phyloP scores from a whole-genome alignment of 1,284 basidiomycete species.

The Ceratobasidium sp. region DNA sequence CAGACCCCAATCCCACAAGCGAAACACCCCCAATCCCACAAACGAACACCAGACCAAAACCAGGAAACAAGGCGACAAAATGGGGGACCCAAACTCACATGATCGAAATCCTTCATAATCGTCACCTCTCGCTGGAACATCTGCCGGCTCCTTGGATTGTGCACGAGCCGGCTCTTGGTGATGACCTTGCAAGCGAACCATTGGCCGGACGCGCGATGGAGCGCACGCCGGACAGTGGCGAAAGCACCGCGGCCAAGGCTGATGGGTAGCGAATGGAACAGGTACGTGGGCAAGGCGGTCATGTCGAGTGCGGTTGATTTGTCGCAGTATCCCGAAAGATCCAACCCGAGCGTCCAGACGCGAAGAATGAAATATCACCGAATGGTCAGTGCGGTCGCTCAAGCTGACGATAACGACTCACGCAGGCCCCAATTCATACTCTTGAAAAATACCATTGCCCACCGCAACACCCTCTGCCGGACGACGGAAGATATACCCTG shows the following conservation, averaged over 20 bases:
- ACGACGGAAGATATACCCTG: slow-evolving; percentile 66
- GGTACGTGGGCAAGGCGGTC: neutral
- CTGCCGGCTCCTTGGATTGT: slow-evolving; percentile 54
- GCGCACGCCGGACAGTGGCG: slow-evolving; percentile 78
- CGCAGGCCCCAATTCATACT: slow-evolving; percentile 72
- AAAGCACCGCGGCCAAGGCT: slow-evolving; percentile 81
- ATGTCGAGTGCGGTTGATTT: neutral
- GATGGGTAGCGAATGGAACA: neutral
- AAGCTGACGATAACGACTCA: slow-evolving; percentile 43
- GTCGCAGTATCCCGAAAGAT: neutral
- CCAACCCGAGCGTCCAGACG: neutral
- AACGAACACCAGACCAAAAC: neutral
- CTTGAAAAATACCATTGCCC: slow-evolving; percentile 65
- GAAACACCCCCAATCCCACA: neutral
- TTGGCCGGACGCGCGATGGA: slow-evolving; percentile 67
- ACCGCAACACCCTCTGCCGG: slow-evolving; percentile 61
- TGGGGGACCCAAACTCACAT: slow-evolving; percentile 58
- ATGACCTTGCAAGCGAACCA: slow-evolving; percentile 85
- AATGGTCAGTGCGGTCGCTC: neutral
- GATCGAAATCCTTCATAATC: slow-evolving; percentile 78
- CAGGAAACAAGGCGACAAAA: neutral
- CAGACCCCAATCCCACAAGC: neutral
- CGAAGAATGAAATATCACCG: neutral
- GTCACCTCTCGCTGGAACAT: slow-evolving; percentile 79
- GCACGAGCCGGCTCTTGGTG: slow-evolving; percentile 56